A percentile compares a stretch with the other conserved stretches of the same genome.
Conservation (phyloP, 2,329 filamentous ascomycete species). For the Juglanconis juglandina region DNA sequence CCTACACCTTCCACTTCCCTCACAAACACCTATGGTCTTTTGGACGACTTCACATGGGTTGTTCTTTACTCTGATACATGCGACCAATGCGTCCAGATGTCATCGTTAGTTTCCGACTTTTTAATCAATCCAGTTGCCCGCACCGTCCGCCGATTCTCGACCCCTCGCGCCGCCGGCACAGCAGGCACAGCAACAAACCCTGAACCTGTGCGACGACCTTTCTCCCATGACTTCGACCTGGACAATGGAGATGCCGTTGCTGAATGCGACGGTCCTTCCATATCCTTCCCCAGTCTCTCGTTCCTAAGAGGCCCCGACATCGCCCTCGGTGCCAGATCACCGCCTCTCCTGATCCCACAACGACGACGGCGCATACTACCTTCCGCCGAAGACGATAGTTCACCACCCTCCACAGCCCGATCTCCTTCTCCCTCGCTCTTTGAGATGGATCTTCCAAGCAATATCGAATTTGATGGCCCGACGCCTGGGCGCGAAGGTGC, state of each 20-base stretch:
- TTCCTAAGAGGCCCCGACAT: slow-evolving; percentile 16
- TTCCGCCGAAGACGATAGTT: background rate
- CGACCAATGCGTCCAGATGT: slow-evolving; percentile 40
- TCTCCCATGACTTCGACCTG: slow-evolving; percentile 7
- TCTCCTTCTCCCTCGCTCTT: slow-evolving; percentile 5
- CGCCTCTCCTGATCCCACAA: slow-evolving; percentile 17
- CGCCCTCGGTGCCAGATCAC: slow-evolving; percentile 17
- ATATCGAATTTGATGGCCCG: slow-evolving; percentile 20
- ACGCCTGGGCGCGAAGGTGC: slow-evolving; percentile 2
- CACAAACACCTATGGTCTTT: background rate
- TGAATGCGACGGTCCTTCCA: slow-evolving; percentile 19
- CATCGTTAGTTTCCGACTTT: slow-evolving; percentile 62
- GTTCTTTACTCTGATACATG: background rate
- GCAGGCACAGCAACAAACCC: slow-evolving; percentile 25
- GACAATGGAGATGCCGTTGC: slow-evolving; percentile 23
- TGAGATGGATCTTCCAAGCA: slow-evolving; percentile 9
- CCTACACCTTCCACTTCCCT: background rate
- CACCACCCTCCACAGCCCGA: slow-evolving; percentile 6
- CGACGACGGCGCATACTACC: slow-evolving; percentile 7
- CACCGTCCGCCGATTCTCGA: slow-evolving; percentile 58
- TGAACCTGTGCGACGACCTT: slow-evolving; percentile 31
- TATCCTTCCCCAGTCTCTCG: slow-evolving; percentile 17
- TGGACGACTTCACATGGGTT: background rate
- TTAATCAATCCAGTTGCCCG: slow-evolving; percentile 64
- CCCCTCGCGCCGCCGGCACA: slow-evolving; percentile 27